Conservation (phyloP, 169 alveolate species). For the Plasmodium ovale region DNA sequence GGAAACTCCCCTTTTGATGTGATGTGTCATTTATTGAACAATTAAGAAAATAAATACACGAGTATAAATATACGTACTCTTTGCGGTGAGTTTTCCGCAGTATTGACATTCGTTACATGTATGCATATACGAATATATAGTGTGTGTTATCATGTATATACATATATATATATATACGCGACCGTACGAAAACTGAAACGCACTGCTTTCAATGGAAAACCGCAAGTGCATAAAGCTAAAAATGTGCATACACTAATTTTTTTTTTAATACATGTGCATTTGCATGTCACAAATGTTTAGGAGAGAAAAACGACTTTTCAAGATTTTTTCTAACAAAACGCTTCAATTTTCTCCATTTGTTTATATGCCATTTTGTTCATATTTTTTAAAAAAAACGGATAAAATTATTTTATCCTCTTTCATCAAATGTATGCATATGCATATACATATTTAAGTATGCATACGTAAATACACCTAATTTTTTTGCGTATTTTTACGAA, state of each 20-base stretch:
- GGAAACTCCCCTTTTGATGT: background rate
- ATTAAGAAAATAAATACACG: no score
- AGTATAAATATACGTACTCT: background rate
- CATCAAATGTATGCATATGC: background rate
- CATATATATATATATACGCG: background rate
- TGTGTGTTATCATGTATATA: background rate
- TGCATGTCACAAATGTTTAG: background rate
- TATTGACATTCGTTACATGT: background rate
- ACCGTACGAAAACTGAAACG: background rate
- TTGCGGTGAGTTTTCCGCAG: background rate
- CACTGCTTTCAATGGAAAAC: background rate
- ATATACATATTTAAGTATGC: background rate
- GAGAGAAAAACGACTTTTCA: background rate
- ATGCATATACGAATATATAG: no score
- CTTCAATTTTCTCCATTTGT: background rate
- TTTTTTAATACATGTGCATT: background rate
- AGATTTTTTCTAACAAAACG: background rate
- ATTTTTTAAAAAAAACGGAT: no score
- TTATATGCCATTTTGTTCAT: no score
- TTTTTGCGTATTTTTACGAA: no score
- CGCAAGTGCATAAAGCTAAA: background rate
- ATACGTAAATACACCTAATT: background rate
- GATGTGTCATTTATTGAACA: no score
- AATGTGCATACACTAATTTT: background rate
- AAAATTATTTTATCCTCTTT: background rate